phyloP scores from a whole-genome alignment of 306 rosid species.

The Vigna angularis region DNA sequence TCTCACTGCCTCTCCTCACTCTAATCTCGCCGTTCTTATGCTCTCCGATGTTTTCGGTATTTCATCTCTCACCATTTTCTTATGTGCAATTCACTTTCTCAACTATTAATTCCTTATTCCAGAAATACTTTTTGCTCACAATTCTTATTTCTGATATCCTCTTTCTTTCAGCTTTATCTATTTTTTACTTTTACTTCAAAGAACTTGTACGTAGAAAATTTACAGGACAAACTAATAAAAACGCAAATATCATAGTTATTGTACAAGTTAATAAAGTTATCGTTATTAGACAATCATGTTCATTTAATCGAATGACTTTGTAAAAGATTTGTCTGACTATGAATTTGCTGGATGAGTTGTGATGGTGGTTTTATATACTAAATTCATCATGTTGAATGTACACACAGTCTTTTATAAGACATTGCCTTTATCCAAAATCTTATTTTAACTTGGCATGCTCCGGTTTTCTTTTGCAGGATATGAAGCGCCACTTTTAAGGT shows the following conservation, averaged over 20 bases:
- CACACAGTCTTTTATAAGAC: background rate
- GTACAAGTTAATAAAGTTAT: too few relatives aligned
- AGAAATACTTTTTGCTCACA: too few relatives aligned
- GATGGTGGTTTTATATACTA: background rate
- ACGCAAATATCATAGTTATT: too few relatives aligned
- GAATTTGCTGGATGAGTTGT: background rate
- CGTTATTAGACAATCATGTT: too few relatives aligned
- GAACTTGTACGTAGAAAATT: too few relatives aligned
- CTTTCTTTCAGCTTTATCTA: too few relatives aligned
- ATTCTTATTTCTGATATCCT: too few relatives aligned
- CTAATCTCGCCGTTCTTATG: conserved; percentile 48
- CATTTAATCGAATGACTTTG: too few relatives aligned
- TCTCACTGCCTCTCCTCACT: conserved; percentile 58
- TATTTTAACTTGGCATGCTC: conserved; percentile 17
- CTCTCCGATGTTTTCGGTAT: conserved; percentile 38
- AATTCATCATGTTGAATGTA: background rate
- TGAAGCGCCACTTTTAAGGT: conserved; percentile 88
- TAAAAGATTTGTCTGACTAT: background rate
- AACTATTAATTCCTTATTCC: too few relatives aligned
- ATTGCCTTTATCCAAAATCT: background rate
- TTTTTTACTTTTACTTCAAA: too few relatives aligned
- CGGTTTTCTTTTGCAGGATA: conserved; percentile 59
- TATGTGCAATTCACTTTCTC: too few relatives aligned
- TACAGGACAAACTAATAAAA: too few relatives aligned
- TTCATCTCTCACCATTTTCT: background rate